Evolutionary conservation across 805 yeast genomes (phyloP).

Genomic region (Saturnispora mendoncae): DNA sequence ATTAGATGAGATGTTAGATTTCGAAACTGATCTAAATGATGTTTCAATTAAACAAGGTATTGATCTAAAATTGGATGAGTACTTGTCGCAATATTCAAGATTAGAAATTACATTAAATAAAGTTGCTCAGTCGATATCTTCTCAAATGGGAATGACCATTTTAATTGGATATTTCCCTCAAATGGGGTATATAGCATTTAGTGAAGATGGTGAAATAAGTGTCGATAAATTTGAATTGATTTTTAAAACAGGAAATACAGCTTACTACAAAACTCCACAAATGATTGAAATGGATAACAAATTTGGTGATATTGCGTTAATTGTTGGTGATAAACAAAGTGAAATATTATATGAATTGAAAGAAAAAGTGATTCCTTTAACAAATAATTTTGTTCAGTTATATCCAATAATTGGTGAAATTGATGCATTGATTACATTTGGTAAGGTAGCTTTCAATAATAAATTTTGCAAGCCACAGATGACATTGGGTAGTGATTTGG

Average conservation of each 20-base stretch:
- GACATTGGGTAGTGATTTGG: slow-evolving; percentile 18
- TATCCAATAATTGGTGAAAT: slow-evolving; percentile 27
- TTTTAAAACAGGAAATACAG: slow-evolving; percentile 31
- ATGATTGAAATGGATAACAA: slow-evolving; percentile 29
- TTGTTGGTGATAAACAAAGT: slow-evolving; percentile 34
- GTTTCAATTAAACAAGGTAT: slow-evolving; percentile 27
- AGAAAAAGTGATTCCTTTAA: slow-evolving; percentile 15
- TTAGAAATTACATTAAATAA: slow-evolving; percentile 28
- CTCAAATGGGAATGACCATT: slow-evolving; percentile 5
- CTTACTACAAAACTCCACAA: slow-evolving; percentile 30
- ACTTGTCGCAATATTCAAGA: slow-evolving; percentile 21
- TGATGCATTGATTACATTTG: slow-evolving; percentile 32
- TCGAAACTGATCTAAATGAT: slow-evolving; percentile 25
- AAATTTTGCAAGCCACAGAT: slow-evolving; percentile 30
- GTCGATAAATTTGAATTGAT: slow-evolving; percentile 27
- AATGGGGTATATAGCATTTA: slow-evolving; percentile 33
- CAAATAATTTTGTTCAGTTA: slow-evolving; percentile 14
- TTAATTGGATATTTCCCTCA: slow-evolving; percentile 37
- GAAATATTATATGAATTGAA: slow-evolving; percentile 32
- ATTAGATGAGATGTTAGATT: slow-evolving; percentile 29
- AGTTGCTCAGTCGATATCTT: slow-evolving; percentile 17
- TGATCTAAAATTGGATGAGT: slow-evolving; percentile 24
- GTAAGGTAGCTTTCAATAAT: slow-evolving; percentile 23
- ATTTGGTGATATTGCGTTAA: slow-evolving; percentile 35
- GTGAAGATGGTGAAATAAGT: slow-evolving; percentile 13